Evolutionary conservation across 139 green algal species (phyloP).

Genomic region (Desmodesmus armatus): DNA sequence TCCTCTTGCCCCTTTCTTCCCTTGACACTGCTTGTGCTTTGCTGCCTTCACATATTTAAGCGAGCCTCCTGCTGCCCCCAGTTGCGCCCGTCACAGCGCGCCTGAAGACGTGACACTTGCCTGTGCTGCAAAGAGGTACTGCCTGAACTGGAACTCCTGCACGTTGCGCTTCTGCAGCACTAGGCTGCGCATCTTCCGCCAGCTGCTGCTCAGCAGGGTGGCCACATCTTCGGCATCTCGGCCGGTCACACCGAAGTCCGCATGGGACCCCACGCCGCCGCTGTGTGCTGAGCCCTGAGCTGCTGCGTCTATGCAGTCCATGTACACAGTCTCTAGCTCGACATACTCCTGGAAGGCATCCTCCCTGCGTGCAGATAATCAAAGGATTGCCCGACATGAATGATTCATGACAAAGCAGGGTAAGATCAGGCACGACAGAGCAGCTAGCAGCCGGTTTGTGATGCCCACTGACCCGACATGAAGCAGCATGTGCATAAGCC

Average conservation of each 20-base stretch:
- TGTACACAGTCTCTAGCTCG: slow-evolving; percentile 88
- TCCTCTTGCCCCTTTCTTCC: not conserved
- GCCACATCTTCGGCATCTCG: slow-evolving; percentile 64
- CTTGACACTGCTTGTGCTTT: not conserved
- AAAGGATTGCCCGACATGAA: no score
- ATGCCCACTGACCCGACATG: no score
- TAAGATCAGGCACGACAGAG: no score
- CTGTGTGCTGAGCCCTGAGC: not conserved
- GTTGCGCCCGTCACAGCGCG: not conserved
- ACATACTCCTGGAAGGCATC: slow-evolving; percentile 89
- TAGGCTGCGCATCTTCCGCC: slow-evolving; percentile 57
- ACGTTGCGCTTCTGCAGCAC: slow-evolving; percentile 62
- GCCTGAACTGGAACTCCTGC: slow-evolving; percentile 82
- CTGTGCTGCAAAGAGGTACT: slow-evolving; percentile 93
- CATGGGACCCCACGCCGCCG: not conserved
- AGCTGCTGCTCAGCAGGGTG: slow-evolving; percentile 63
- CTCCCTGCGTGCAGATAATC: no score
- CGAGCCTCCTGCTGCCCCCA: no score
- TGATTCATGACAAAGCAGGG: no score
- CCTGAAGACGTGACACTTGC: no score
- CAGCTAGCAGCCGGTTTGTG: no score
- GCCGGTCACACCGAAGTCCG: slow-evolving; percentile 57
- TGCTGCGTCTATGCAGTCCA: slow-evolving; percentile 65
- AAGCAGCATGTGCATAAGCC: no score
- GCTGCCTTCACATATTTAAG: not conserved